A percentile compares a stretch with the other conserved stretches of the same genome.
phyloP scores from a whole-genome alignment of 129 eudicot genomes.

The Silybum marianum region DNA sequence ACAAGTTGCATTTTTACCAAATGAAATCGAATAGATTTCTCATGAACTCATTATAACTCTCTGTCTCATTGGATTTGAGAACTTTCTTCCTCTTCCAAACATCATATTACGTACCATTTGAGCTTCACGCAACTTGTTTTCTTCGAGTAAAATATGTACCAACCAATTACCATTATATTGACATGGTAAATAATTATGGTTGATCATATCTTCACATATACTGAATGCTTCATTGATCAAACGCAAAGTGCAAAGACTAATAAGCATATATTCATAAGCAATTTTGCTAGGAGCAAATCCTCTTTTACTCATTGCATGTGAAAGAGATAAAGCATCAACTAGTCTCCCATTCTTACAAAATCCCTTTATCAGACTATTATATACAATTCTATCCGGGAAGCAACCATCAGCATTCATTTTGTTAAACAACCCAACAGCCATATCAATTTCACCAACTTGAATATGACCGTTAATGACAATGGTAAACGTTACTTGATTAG shows the following conservation, averaged over 20 bases:
- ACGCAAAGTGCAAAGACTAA: constrained; percentile 39
- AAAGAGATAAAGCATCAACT: constrained; percentile 54
- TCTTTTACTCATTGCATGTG: constrained; percentile 53
- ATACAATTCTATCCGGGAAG: constrained; percentile 49
- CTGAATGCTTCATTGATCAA: constrained; percentile 41
- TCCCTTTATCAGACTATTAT: constrained; percentile 57
- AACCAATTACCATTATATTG: constrained; percentile 43
- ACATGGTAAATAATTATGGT: constrained; percentile 47
- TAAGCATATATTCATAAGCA: constrained; percentile 54
- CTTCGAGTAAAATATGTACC: constrained; percentile 41
- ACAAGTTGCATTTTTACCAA: constrained; percentile 11
- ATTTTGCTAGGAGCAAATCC: constrained; percentile 60
- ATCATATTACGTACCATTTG: constrained; percentile 33
- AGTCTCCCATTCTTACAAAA: constrained; percentile 50
- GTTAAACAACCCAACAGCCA: constrained; percentile 53
- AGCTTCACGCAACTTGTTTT: constrained; percentile 52
- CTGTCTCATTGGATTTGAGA: constrained; percentile 26
- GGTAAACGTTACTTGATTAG: constrained; percentile 62
- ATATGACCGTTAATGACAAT: constrained; percentile 64
- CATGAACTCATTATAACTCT: constrained; percentile 27
- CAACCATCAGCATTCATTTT: constrained; percentile 49
- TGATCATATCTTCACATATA: constrained; percentile 58
- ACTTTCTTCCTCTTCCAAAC: constrained; percentile 28
- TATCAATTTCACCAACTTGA: constrained; percentile 48
- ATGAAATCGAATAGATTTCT: constrained; percentile 18